A percentile compares a stretch with the other conserved stretches of the same genome.
Conservation (phyloP, 225 moss, liverwort and hornwort genomes). For the Physcomitrellopsis africana region DNA sequence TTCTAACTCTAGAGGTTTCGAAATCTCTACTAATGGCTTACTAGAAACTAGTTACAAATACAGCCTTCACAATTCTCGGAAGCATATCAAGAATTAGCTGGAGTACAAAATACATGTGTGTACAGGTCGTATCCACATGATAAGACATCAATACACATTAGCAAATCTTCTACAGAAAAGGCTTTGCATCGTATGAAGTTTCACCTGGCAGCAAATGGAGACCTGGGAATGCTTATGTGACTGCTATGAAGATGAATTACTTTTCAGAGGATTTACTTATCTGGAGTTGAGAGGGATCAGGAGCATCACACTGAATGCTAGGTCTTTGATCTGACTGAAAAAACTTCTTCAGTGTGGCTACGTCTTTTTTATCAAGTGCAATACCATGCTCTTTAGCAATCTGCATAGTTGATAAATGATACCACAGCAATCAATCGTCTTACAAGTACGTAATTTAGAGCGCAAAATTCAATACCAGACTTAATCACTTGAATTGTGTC, state of each 20-base stretch:
- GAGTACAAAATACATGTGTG: too few relatives aligned
- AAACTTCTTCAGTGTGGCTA: conserved; percentile 27
- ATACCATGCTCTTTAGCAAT: conserved; percentile 46
- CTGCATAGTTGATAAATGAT: conserved; percentile 12
- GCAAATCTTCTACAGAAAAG: too few relatives aligned
- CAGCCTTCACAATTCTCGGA: too few relatives aligned
- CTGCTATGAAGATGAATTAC: conserved; percentile 38
- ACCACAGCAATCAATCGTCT: not conserved
- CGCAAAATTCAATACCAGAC: not conserved
- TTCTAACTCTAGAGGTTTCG: too few relatives aligned
- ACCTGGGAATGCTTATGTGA: conserved; percentile 8
- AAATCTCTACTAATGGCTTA: too few relatives aligned
- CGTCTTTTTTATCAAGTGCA: conserved; percentile 40
- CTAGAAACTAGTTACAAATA: too few relatives aligned
- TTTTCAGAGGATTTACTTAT: conserved; percentile 23
- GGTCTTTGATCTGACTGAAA: conserved; percentile 11
- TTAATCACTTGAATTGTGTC: not conserved
- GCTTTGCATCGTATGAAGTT: not conserved
- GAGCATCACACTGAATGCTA: not conserved
- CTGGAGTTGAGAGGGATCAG: conserved; percentile 4
- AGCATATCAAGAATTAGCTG: too few relatives aligned
- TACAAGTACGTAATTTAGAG: not conserved
- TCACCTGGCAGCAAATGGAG: conserved; percentile 17
- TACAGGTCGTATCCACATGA: too few relatives aligned
- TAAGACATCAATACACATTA: too few relatives aligned